Evolutionary conservation across 2,329 filamentous ascomycete genomes (phyloP), one percentile per base, ranked within the genome.

Genomic region (Apiospora arundinis): DNA sequence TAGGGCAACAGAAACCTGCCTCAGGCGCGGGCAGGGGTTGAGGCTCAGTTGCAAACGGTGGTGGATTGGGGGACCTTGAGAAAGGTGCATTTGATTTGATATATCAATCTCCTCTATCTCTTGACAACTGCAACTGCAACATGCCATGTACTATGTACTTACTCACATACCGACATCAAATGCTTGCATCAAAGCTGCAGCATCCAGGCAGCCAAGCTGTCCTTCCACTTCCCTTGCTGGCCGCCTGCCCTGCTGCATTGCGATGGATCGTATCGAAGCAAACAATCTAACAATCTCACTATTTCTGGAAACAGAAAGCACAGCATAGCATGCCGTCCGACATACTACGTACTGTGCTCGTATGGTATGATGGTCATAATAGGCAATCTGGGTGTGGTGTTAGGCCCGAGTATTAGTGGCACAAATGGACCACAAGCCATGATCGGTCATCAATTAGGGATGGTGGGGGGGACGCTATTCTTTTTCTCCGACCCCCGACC

Each of bases 321-420:
- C 28, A 63, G 28, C 56, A 63, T 40, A 9, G 1, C 21, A n/a
- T 21, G 21, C 32, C 18, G 32, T n/a, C 56, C 37, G 32, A 14
- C 56, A 40, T 63, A 63, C 56, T 63, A 14, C 56, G n/a, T 63
- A 63, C 56, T 63, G 56, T 63, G 32, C 32, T 63, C 56, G 28
- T 37, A 37, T n/a, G 49, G 28, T 37, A n/a, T 60, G 18, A 48
- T 48, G 25, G 25, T 56, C 3, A 25, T 60, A 37, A 16, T 32
- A 32, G 28, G 9, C 9, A 60, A n/a, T 60, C 52, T 37, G 52
- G 56, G 37, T 63, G 23, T 23, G 25, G 23, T 48, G 49, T 56
- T 56, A 56, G 49, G 56, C n/a, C n/a, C 32, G 21, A 12, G 37
- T n/a, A 37, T 63, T 63, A n/a, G 32, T 63, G 28, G 56, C 56